phyloP scores from a whole-genome alignment of 2,329 filamentous ascomycete species.

The Colletotrichum neosansevieriae region DNA sequence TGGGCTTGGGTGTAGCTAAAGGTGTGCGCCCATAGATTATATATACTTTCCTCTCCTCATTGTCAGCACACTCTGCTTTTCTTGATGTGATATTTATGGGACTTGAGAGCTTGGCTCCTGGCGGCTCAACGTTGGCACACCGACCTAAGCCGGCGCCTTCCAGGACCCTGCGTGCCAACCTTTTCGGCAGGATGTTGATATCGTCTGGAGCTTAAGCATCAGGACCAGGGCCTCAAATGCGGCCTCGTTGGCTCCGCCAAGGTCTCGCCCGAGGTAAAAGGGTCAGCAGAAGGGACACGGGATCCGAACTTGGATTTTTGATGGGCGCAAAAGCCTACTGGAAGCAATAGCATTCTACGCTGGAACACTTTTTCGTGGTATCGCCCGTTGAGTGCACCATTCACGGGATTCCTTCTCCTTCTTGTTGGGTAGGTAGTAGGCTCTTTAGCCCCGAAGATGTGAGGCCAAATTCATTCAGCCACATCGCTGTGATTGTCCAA shows the following conservation, averaged over 20 bases:
- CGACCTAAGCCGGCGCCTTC: background rate
- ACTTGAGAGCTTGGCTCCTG: slow-evolving; percentile 2
- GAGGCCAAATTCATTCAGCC: too few relatives aligned
- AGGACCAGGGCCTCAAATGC: background rate
- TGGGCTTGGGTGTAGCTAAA: slow-evolving; percentile 1
- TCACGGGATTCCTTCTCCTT: too few relatives aligned
- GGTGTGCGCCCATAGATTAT: slow-evolving; percentile 28
- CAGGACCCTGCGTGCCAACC: background rate
- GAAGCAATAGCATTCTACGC: too few relatives aligned
- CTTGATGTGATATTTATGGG: slow-evolving; percentile 5
- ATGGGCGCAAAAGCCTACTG: too few relatives aligned
- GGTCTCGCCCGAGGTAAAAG: background rate
- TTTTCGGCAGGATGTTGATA: background rate
- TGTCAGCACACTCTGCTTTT: background rate
- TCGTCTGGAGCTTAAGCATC: background rate
- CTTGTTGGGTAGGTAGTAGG: too few relatives aligned
- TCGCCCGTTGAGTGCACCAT: too few relatives aligned
- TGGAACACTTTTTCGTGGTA: too few relatives aligned
- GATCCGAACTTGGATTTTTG: background rate
- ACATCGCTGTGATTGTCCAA: too few relatives aligned
- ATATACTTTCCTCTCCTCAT: slow-evolving; percentile 14
- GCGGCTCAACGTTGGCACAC: background rate
- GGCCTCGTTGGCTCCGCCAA: background rate
- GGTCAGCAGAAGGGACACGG: background rate
- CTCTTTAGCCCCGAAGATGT: too few relatives aligned